Evolutionary conservation across 441 rosid species (phyloP).

Genomic region (Arabidopsis lyrata): DNA sequence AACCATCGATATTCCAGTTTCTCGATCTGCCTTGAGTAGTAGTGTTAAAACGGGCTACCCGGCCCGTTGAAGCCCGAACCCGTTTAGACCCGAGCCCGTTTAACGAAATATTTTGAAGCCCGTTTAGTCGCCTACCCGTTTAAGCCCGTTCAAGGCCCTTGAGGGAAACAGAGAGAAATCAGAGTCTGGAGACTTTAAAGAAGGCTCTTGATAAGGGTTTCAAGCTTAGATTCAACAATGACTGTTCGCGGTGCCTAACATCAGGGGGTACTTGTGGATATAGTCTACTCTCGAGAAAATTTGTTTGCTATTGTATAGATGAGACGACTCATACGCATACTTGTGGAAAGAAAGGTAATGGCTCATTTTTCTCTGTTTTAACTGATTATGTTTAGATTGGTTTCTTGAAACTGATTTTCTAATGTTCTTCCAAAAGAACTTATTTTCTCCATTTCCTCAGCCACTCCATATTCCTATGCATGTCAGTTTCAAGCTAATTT

Average conservation of each 20-base stretch:
- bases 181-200: background rate
- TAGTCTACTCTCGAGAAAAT: background rate
- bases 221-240: slow-evolving; percentile 40
- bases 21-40: too few species aligned
- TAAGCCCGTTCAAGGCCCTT: too few species aligned
- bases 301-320: slow-evolving; percentile 52
- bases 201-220: slow-evolving; percentile 49
- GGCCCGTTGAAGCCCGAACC: too few species aligned
- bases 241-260: slow-evolving; percentile 30
- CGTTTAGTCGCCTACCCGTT: too few species aligned
- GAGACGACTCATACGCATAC: background rate
- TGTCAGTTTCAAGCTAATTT: background rate
- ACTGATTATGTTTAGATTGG: too few species aligned
- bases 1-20: slow-evolving; percentile 37
- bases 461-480: too few species aligned
- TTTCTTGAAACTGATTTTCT: background rate
- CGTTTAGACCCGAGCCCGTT: too few species aligned
- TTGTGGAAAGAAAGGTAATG: slow-evolving; percentile 31
- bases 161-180: background rate
- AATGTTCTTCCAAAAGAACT: background rate
- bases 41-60: too few species aligned
- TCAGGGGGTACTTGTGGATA: slow-evolving; percentile 56
- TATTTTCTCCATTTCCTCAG: background rate
- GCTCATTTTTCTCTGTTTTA: background rate
- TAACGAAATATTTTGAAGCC: too few species aligned